Conservation (phyloP, 345 rosid species). For the Erodium maritimum region DNA sequence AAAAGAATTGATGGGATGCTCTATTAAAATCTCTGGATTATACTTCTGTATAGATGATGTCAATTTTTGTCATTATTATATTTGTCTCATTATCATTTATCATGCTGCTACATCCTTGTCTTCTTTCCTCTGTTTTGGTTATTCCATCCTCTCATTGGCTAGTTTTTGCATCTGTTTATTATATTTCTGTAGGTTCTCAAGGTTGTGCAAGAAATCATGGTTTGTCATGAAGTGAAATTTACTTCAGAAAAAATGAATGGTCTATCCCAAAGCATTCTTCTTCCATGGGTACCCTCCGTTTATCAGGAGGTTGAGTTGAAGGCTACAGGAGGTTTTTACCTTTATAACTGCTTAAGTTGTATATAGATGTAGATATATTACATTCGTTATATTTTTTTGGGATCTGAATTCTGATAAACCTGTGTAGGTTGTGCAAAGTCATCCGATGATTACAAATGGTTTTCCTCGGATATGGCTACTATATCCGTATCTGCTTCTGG, state of each 20-base stretch:
- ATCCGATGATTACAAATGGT: conserved; percentile 79
- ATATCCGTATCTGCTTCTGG: conserved; percentile 68
- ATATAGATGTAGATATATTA: not conserved
- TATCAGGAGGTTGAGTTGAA: conserved; percentile 74
- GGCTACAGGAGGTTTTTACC: conserved; percentile 64
- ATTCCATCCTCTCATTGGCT: not conserved
- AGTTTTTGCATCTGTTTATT: not conserved
- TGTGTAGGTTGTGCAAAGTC: conserved; percentile 69
- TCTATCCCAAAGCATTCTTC: conserved; percentile 33
- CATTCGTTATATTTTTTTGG: conserved; percentile 3
- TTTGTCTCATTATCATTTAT: not conserved
- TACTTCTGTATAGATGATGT: not conserved
- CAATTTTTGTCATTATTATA: too few relatives aligned
- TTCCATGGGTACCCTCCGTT: conserved; percentile 77
- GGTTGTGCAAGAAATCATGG: conserved; percentile 61
- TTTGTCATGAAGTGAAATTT: conserved; percentile 65
- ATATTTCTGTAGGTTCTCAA: conserved; percentile 46
- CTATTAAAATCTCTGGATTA: not conserved
- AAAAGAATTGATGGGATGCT: not conserved
- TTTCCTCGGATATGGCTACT: conserved; percentile 57
- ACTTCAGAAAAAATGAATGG: conserved; percentile 27
- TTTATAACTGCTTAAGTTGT: conserved; percentile 5
- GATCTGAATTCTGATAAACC: conserved; percentile 9
- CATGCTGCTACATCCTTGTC: not conserved
- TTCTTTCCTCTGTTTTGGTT: not conserved